Conservation (phyloP, 2,329 filamentous ascomycete species). For the Botrytis pseudocinerea region DNA sequence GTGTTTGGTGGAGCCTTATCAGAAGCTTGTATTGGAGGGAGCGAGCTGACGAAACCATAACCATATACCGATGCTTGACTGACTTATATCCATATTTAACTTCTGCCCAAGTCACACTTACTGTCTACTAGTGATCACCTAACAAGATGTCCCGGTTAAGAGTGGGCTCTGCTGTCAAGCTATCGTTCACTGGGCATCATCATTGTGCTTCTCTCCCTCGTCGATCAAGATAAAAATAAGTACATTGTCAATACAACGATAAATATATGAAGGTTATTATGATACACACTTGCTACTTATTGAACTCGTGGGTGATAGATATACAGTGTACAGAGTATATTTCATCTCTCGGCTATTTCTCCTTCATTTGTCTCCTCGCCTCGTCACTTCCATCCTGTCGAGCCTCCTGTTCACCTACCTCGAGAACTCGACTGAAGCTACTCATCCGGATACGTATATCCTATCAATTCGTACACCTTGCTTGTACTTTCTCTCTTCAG, state of each 20-base stretch:
- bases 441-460: neutral
- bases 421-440: neutral
- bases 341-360: constrained; percentile 9
- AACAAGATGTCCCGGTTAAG: neutral
- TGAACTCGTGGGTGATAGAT: neutral
- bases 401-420: neutral
- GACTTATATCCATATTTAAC: neutral
- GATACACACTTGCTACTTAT: neutral
- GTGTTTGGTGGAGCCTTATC: neutral
- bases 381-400: neutral
- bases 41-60: neutral
- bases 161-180: too few species aligned
- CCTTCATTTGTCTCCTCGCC: constrained; percentile 5
- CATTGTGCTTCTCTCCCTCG: neutral
- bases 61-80: neutral
- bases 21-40: neutral
- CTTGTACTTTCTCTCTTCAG: constrained; percentile 1
- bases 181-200: neutral
- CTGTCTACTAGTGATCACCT: neutral
- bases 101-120: neutral
- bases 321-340: neutral
- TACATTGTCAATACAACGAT: neutral
- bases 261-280: neutral
- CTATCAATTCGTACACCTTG: neutral
- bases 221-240: neutral